These are phyloP conservation scores for Quercus tomentella DNA, from an alignment of 331 rosid species.

Conservation along the genomic window DNA sequence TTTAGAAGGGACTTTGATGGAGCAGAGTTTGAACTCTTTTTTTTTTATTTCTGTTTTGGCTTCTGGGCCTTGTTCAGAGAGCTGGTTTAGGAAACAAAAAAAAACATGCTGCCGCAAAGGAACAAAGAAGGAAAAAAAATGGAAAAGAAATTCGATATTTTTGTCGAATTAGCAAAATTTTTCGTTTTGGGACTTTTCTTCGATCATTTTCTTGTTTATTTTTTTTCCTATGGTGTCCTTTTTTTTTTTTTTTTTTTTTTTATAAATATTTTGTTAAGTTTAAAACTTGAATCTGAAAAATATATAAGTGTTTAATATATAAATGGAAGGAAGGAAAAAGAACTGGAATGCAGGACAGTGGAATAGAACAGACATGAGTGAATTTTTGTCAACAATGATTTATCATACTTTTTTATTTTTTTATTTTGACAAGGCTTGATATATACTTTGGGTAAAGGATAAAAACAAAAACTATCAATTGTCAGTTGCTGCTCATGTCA, in stretches of 20 bases:
- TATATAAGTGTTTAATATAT: no score
- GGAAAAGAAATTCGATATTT: conserved; percentile 6
- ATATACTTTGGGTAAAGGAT: no score
- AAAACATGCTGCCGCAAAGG: background rate
- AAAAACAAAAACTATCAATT: no score
- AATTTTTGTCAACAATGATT: no score
- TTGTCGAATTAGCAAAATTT: background rate
- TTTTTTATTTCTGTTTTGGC: background rate
- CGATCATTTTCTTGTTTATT: background rate
- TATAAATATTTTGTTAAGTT: background rate
- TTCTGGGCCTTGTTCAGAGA: conserved; percentile 21
- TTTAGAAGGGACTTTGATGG: background rate
- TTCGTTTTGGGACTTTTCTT: background rate
- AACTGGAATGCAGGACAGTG: no score
- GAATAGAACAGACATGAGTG: no score
- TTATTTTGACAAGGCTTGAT: no score
- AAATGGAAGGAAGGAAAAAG: no score
- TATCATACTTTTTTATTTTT: no score
- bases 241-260: no score
- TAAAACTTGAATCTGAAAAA: no score
- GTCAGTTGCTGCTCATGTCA: no score
- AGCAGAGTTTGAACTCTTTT: background rate
- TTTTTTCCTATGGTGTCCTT: background rate
- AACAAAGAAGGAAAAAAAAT: background rate
- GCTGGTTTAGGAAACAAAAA: background rate